Conservation (phyloP, 176 grass and related monocot species). For the Zea mays region DNA sequence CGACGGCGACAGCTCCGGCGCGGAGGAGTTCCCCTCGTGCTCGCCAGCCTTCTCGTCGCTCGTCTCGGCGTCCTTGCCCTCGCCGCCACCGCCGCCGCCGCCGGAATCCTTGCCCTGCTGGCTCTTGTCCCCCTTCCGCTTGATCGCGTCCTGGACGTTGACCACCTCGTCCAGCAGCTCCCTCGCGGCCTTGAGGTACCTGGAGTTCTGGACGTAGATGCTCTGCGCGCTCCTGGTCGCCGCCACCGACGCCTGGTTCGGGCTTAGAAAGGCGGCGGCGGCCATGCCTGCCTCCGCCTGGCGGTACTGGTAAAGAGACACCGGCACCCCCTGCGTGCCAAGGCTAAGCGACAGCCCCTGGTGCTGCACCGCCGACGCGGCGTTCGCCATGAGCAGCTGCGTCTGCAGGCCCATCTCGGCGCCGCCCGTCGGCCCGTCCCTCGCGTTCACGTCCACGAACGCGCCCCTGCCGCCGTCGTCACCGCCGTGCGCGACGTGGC, state of each 20-base stretch:
- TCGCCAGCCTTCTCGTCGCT: slow-evolving; percentile 52
- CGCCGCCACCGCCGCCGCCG: slow-evolving; percentile 54
- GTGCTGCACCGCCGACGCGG: slow-evolving; percentile 45
- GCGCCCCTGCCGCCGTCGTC: slow-evolving; percentile 37
- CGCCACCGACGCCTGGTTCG: slow-evolving; percentile 40
- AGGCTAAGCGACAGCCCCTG: slow-evolving; percentile 89
- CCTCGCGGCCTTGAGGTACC: slow-evolving; percentile 67
- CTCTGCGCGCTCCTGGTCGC: slow-evolving; percentile 44
- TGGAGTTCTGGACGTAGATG: slow-evolving; percentile 64
- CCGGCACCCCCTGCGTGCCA: slow-evolving; percentile 58
- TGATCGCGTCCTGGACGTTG: slow-evolving; percentile 66
- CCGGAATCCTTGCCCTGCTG: slow-evolving; percentile 51
- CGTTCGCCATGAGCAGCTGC: slow-evolving; percentile 63
- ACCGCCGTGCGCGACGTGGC: slow-evolving; percentile 27
- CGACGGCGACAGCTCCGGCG: slow-evolving; percentile 65
- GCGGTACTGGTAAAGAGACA: slow-evolving; percentile 71
- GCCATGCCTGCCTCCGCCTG: slow-evolving; percentile 40
- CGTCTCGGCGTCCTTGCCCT: slow-evolving; percentile 58
- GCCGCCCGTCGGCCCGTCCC: slow-evolving; percentile 17
- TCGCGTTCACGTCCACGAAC: slow-evolving; percentile 39
- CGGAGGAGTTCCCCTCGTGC: slow-evolving; percentile 38
- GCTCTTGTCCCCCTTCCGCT: slow-evolving; percentile 51
- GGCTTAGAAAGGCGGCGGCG: slow-evolving; percentile 36
- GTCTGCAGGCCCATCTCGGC: slow-evolving; percentile 53
- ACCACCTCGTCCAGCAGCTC: slow-evolving; percentile 81